Conservation (phyloP, 306 rosid genomes). For the Lathyrus aphaca region DNA sequence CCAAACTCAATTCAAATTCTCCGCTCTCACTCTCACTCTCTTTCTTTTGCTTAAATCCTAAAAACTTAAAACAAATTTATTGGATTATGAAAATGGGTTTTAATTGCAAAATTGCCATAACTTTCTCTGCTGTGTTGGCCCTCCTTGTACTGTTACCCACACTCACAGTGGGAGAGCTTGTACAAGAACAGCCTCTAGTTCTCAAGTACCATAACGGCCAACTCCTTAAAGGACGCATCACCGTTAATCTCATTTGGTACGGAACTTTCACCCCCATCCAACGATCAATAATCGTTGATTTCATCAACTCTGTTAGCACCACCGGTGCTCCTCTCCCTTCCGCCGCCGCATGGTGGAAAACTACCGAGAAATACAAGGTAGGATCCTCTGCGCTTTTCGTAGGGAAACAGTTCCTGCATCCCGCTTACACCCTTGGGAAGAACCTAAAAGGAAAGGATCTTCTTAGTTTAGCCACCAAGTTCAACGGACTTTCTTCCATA, state of each 20-base stretch:
- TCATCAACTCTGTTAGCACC: conserved; percentile 59
- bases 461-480: conserved; percentile 50
- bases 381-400: conserved; percentile 68
- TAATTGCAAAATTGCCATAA: conserved; percentile 43
- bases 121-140: conserved; percentile 4
- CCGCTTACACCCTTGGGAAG: conserved; percentile 68
- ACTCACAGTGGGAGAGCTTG: conserved; percentile 48
- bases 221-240: conserved; percentile 75
- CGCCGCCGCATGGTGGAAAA: conserved; percentile 82
- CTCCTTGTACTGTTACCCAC: background rate
- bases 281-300: conserved; percentile 77
- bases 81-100: conserved; percentile 32
- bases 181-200: conserved; percentile 68
- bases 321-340: conserved; percentile 46
- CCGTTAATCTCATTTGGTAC: conserved; percentile 88
- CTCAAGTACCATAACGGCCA: conserved; percentile 85
- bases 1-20: background rate
- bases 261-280: conserved; percentile 75
- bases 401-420: conserved; percentile 67
- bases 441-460: conserved; percentile 47
- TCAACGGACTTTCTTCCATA: conserved; percentile 52
- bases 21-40: background rate
- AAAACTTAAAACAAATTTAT: background rate
- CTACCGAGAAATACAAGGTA: conserved; percentile 70
- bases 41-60: no score